Evolutionary conservation across 805 yeast species (phyloP).

Genomic region (Clavispora phyllophila): DNA sequence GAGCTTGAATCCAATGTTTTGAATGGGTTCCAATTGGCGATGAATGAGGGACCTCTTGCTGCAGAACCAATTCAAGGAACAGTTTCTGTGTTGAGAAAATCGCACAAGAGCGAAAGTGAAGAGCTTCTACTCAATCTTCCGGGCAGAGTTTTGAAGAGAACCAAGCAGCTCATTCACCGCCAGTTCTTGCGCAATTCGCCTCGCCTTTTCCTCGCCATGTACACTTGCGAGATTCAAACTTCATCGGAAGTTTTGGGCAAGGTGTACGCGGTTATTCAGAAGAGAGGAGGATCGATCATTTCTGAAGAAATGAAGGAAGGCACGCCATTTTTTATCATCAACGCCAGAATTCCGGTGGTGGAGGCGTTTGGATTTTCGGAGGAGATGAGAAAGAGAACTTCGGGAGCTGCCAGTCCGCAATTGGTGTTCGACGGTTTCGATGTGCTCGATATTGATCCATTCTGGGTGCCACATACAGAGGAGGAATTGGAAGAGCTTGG

Average conservation of each 20-base stretch:
- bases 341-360: slow-evolving; percentile 82
- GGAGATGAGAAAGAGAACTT: slow-evolving; percentile 85
- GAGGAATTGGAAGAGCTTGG: slow-evolving; percentile 94
- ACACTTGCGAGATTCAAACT: slow-evolving; percentile 92
- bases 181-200: slow-evolving; percentile 81
- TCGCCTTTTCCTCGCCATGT: slow-evolving; percentile 86
- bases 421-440: slow-evolving; percentile 86
- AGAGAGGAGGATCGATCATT: slow-evolving; percentile 76
- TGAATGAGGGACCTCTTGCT: slow-evolving; percentile 80
- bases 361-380: slow-evolving; percentile 97
- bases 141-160: slow-evolving; percentile 70
- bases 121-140: slow-evolving; percentile 42
- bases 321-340: slow-evolving; percentile 88
- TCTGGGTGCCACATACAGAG: slow-evolving; percentile 98
- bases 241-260: slow-evolving; percentile 91
- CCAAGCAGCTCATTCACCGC: slow-evolving; percentile 68
- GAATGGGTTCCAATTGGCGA: slow-evolving; percentile 82
- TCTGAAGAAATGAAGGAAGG: slow-evolving; percentile 98
- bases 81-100: slow-evolving; percentile 42
- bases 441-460: slow-evolving; percentile 86
- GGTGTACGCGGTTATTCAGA: slow-evolving; percentile 90
- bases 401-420: slow-evolving; percentile 98
- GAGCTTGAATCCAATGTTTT: slow-evolving; percentile 57
- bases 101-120: slow-evolving; percentile 20
- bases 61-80: slow-evolving; percentile 86